phyloP scores from a whole-genome alignment of 306 rosid species.

The Gastrolobium bilobum region DNA sequence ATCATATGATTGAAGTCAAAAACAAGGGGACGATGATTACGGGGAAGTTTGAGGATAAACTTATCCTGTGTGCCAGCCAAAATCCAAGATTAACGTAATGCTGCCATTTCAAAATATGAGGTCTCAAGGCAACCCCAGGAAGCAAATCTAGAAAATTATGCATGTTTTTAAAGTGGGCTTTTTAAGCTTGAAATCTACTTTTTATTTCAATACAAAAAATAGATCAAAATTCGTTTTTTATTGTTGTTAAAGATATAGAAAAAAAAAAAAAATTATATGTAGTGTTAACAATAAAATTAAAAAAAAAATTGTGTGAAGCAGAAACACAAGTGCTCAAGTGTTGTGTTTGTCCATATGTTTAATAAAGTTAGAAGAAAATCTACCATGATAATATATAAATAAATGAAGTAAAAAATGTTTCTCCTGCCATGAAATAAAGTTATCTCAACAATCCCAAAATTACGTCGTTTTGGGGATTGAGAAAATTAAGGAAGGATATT shows the following conservation, averaged over 20 bases:
- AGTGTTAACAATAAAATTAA: too few relatives aligned
- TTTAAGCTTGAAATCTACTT: not conserved
- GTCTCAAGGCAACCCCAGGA: not conserved
- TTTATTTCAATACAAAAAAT: too few relatives aligned
- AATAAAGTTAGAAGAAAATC: not conserved
- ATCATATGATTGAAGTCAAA: constrained; percentile 41
- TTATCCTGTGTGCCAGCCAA: constrained; percentile 46
- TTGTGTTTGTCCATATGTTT: not conserved
- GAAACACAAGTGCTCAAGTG: not conserved
- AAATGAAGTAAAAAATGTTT: too few relatives aligned
- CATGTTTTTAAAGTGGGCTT: not conserved
- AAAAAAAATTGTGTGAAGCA: too few relatives aligned
- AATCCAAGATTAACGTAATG: constrained; percentile 15
- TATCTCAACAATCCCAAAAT: too few relatives aligned
- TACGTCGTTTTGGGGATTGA: too few relatives aligned
- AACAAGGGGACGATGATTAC: constrained; percentile 54
- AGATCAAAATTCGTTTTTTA: too few relatives aligned
- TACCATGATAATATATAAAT: not conserved
- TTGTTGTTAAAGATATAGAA: too few relatives aligned
- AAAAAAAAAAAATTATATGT: too few relatives aligned
- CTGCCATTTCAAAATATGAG: not conserved
- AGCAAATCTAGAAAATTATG: not conserved
- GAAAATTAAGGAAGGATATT: too few relatives aligned
- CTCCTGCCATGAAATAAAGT: too few relatives aligned
- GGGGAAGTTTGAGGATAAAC: constrained; percentile 36